Evolutionary conservation across 208 protist genomes (phyloP).

Genomic region (Wallacemonas sp.): DNA sequence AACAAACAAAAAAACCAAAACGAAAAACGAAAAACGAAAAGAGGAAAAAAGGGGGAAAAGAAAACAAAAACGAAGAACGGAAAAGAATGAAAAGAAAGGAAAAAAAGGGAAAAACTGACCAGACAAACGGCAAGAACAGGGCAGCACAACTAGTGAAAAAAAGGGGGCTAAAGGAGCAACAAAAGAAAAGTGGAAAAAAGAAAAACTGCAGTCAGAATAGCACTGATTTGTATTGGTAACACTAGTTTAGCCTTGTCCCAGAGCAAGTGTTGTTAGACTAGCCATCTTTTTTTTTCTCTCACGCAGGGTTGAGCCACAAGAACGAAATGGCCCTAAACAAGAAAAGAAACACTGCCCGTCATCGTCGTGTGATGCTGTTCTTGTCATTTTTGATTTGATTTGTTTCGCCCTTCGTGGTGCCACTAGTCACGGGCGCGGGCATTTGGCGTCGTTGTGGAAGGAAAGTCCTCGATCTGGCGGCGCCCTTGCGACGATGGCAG

Average conservation of each 20-base stretch:
- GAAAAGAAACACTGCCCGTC: too few species aligned
- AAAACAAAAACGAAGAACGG: background rate
- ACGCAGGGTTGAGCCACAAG: too few species aligned
- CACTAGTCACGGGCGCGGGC: background rate
- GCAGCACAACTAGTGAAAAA: background rate
- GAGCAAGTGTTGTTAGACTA: too few species aligned
- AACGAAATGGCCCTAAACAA: too few species aligned
- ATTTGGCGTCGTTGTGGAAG: background rate
- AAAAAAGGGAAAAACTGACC: background rate
- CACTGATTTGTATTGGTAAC: too few species aligned
- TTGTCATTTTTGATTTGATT: conserved; percentile 5
- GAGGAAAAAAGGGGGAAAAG: background rate
- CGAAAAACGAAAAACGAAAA: background rate
- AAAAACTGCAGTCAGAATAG: background rate
- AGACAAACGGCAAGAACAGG: background rate
- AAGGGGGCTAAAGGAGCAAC: background rate
- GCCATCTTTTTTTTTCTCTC: too few species aligned
- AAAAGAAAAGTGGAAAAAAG: background rate
- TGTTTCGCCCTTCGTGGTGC: background rate
- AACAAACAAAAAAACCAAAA: background rate
- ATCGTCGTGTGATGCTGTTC: too few species aligned
- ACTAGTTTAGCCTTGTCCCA: too few species aligned
- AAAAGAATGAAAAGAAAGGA: conserved; percentile 17
- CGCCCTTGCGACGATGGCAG: background rate
- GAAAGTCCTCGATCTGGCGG: conserved; percentile 8